Conservation (phyloP, 2,329 filamentous ascomycete species). For the Colletotrichum cereale region DNA sequence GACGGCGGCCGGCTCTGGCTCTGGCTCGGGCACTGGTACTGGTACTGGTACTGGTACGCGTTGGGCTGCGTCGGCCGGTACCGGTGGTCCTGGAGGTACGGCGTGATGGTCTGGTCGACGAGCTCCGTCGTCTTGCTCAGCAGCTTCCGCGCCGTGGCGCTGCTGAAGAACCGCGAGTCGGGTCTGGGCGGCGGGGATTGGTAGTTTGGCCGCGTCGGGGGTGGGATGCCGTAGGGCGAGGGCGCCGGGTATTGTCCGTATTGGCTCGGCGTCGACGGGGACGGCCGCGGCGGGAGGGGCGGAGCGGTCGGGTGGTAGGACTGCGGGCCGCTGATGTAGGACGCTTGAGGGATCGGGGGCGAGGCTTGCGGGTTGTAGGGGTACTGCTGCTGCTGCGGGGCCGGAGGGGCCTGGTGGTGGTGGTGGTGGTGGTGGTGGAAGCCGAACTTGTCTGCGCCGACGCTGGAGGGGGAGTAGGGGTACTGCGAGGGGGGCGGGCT, state of each 20-base stretch:
- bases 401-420: neutral
- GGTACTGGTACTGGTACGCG: slow-evolving; percentile 18
- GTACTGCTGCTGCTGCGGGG: neutral
- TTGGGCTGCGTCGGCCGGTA: slow-evolving; percentile 35
- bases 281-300: slow-evolving; percentile 24
- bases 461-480: slow-evolving; percentile 20
- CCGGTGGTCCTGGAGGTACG: slow-evolving; percentile 39
- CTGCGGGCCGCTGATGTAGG: slow-evolving; percentile 23
- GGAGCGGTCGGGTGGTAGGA: slow-evolving; percentile 4
- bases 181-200: slow-evolving; percentile 12
- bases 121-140: slow-evolving; percentile 52
- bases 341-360: slow-evolving; percentile 20
- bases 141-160: slow-evolving; percentile 51
- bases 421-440: neutral
- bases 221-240: slow-evolving; percentile 25
- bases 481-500: slow-evolving; percentile 15
- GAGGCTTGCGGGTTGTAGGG: slow-evolving; percentile 6
- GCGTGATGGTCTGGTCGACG: slow-evolving; percentile 48
- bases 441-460: neutral
- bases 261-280: neutral
- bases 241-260: neutral
- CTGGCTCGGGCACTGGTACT: slow-evolving; percentile 7
- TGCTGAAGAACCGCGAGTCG: slow-evolving; percentile 47
- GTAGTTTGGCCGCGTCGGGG: slow-evolving; percentile 24
- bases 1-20: neutral